Percentiles rank a stretch among this genome's conserved stretches.
These are phyloP conservation scores for Pseudogymnoascus sp. DNA, from an alignment of 2,329 filamentous ascomycete species.

Conservation along the genomic window DNA sequence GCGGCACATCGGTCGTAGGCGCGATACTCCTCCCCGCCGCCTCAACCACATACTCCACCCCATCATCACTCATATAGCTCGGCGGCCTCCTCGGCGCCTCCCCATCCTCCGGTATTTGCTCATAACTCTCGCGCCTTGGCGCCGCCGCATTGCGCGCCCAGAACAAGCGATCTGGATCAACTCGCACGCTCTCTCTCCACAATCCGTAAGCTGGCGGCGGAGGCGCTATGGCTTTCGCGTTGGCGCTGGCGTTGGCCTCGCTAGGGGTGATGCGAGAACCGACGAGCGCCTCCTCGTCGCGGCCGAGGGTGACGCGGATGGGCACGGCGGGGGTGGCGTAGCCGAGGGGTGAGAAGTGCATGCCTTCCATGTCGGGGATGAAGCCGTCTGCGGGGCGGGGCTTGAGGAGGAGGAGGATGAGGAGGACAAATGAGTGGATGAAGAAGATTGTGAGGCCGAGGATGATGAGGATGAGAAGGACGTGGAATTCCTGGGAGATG, in stretches of 20 bases:
- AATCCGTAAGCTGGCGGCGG: slow-evolving; percentile 79
- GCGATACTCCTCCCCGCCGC: slow-evolving; percentile 52
- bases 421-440: slow-evolving; percentile 66
- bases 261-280: neutral
- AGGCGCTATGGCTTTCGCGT: slow-evolving; percentile 46
- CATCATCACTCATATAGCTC: slow-evolving; percentile 69
- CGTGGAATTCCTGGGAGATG: slow-evolving; percentile 63
- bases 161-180: slow-evolving; percentile 72
- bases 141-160: slow-evolving; percentile 60
- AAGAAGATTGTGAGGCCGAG: slow-evolving; percentile 70
- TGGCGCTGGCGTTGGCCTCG: slow-evolving; percentile 41
- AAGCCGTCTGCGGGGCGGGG: slow-evolving; percentile 29
- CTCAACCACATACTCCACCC: slow-evolving; percentile 63
- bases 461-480: slow-evolving; percentile 72
- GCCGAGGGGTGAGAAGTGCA: slow-evolving; percentile 45
- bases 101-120: slow-evolving; percentile 8
- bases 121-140: slow-evolving; percentile 16
- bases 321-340: slow-evolving; percentile 65
- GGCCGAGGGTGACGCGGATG: slow-evolving; percentile 66
- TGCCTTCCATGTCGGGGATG: slow-evolving; percentile 34
- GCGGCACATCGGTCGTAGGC: slow-evolving; percentile 37
- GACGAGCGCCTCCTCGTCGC: slow-evolving; percentile 59
- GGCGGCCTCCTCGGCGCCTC: slow-evolving; percentile 48
- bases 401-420: slow-evolving; percentile 56
- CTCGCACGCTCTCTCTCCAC: slow-evolving; percentile 74